Evolutionary conservation across 2,329 filamentous ascomycete genomes (phyloP).

Genomic region (Coleophoma eucalyptorum): DNA sequence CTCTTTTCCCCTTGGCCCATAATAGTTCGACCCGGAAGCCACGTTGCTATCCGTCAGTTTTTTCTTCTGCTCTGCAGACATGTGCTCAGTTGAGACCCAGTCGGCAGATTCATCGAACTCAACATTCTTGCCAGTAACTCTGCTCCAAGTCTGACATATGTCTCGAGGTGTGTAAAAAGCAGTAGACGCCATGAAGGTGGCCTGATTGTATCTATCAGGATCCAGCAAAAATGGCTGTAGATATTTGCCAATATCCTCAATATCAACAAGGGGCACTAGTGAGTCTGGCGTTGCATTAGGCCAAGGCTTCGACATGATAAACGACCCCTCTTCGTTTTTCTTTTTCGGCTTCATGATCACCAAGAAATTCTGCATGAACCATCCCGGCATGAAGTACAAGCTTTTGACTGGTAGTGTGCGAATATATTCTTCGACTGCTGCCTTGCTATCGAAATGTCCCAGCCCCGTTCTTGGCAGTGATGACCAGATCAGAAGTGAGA

Average conservation of each 20-base stretch:
- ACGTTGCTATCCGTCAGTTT: background rate
- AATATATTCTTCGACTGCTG: slow-evolving; percentile 31
- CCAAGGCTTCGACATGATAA: slow-evolving; percentile 8
- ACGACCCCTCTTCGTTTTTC: slow-evolving; percentile 9
- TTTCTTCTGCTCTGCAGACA: slow-evolving; percentile 4
- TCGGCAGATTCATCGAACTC: slow-evolving; percentile 40
- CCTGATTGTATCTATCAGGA: slow-evolving; percentile 37
- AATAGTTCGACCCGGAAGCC: slow-evolving; percentile 27
- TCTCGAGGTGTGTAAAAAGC: slow-evolving; percentile 30
- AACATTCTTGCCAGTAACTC: slow-evolving; percentile 28
- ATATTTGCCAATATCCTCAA: slow-evolving; percentile 20
- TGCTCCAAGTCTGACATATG: slow-evolving; percentile 25
- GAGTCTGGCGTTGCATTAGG: slow-evolving; percentile 12
- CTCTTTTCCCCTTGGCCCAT: slow-evolving; percentile 25
- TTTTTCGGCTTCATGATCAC: too few relatives aligned
- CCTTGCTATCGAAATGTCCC: slow-evolving; percentile 33
- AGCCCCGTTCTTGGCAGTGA: too few relatives aligned
- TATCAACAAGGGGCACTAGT: slow-evolving; percentile 24
- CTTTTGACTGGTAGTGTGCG: slow-evolving; percentile 34
- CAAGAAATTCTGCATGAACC: slow-evolving; percentile 37
- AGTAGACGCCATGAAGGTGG: slow-evolving; percentile 39
- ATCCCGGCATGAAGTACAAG: slow-evolving; percentile 44
- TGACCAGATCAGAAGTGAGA: slow-evolving; percentile 9
- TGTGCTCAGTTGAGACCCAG: slow-evolving; percentile 55
- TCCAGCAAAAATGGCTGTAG: slow-evolving; percentile 36